phyloP scores from a whole-genome alignment of 805 yeast species.

The Candida tibetensis region DNA sequence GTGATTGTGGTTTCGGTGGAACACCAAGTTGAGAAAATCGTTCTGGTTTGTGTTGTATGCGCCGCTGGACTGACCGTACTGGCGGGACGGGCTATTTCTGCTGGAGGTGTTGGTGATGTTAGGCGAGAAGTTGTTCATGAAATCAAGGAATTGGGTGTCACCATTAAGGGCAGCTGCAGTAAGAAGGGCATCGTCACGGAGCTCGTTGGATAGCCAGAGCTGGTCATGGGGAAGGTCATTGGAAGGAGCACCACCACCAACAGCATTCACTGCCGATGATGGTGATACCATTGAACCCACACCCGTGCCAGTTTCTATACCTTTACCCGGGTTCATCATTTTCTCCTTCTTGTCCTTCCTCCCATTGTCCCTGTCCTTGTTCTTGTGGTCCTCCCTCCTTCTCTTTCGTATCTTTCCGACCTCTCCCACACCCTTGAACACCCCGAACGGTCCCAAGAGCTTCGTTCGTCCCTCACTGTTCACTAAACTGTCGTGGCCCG shows the following conservation, averaged over 20 bases:
- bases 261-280: conserved; percentile 2
- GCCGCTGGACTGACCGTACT: conserved; percentile 1
- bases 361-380: neutral
- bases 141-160: conserved; percentile 56
- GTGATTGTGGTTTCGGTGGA: conserved; percentile 43
- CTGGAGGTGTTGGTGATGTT: conserved; percentile 6
- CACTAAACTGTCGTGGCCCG: conserved; percentile 30
- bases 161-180: conserved; percentile 71
- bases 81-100: conserved; percentile 4
- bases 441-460: conserved; percentile 79
- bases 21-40: conserved; percentile 50
- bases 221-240: conserved; percentile 37
- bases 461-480: conserved; percentile 46
- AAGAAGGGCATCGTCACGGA: conserved; percentile 67
- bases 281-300: neutral
- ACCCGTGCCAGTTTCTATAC: no score
- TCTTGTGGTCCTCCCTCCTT: neutral
- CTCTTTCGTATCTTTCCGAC: neutral
- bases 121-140: conserved; percentile 32
- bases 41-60: conserved; percentile 30
- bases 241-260: no score
- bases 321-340: no score
- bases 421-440: conserved; percentile 42
- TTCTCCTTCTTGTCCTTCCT: neutral
- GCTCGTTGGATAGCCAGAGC: conserved; percentile 69